Percentiles rank a stretch among this genome's conserved stretches.
Conservation (phyloP, 2,329 filamentous ascomycete species). For the Penicillium glabrum region DNA sequence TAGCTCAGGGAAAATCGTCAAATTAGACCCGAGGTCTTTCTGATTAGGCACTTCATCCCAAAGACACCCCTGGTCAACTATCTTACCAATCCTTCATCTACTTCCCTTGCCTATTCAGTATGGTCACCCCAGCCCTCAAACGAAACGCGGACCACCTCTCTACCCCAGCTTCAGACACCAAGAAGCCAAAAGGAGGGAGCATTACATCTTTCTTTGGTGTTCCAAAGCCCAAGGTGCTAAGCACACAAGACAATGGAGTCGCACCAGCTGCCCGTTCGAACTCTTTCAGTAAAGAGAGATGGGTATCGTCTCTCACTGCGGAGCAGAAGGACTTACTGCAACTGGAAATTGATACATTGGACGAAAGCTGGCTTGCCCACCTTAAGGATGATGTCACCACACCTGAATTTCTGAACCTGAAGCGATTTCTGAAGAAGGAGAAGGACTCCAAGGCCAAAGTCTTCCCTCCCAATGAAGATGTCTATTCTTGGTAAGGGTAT, state of each 20-base stretch:
- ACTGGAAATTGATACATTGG: slow-evolving; percentile 87
- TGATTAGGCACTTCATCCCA: neutral
- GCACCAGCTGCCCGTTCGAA: slow-evolving; percentile 15
- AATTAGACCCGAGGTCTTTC: neutral
- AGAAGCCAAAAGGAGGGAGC: slow-evolving; percentile 71
- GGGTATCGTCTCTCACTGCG: slow-evolving; percentile 73
- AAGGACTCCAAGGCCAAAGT: slow-evolving; percentile 70
- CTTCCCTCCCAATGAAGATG: slow-evolving; percentile 83
- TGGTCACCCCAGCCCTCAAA: slow-evolving; percentile 52
- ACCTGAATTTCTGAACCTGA: slow-evolving; percentile 81
- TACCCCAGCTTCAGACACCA: slow-evolving; percentile 51
- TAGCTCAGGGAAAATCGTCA: neutral
- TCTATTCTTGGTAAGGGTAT: slow-evolving; percentile 81
- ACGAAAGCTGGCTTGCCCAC: slow-evolving; percentile 86
- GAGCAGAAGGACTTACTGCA: slow-evolving; percentile 82
- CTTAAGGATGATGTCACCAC: slow-evolving; percentile 82
- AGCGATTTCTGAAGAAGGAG: slow-evolving; percentile 82
- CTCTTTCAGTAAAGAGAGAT: slow-evolving; percentile 86
- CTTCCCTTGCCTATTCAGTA: slow-evolving; percentile 9
- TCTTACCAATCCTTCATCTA: neutral
- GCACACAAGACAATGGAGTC: slow-evolving; percentile 23
- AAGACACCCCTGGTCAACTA: neutral
- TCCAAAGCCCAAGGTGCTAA: slow-evolving; percentile 54
- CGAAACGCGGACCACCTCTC: slow-evolving; percentile 60
- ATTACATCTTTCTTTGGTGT: slow-evolving; percentile 88